phyloP scores from a whole-genome alignment of 139 green algal species.

The Ettlia oleoabundans region DNA sequence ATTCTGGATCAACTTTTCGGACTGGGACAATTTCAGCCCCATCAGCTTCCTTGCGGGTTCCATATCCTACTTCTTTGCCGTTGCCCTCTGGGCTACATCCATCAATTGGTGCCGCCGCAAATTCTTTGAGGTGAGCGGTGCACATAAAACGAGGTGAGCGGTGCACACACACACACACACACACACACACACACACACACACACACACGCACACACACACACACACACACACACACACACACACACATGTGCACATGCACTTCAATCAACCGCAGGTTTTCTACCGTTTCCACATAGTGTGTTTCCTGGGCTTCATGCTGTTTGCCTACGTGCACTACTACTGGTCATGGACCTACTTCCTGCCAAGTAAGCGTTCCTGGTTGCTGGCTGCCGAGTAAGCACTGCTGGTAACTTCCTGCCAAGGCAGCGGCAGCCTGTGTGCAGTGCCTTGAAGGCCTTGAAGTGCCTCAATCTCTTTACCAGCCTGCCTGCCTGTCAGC shows the following conservation, averaged over 20 bases:
- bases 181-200: too few relatives aligned
- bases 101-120: constrained; percentile 9
- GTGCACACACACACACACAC: too few relatives aligned
- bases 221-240: too few relatives aligned
- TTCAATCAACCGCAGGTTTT: constrained; percentile 17
- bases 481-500: too few relatives aligned
- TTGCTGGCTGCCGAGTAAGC: too few relatives aligned
- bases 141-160: not conserved
- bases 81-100: constrained; percentile 24
- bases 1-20: constrained; percentile 5
- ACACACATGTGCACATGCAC: too few relatives aligned
- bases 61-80: constrained; percentile 25
- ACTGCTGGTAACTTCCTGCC: too few relatives aligned
- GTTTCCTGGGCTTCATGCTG: constrained; percentile 49
- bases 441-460: too few relatives aligned
- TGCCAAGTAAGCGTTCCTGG: constrained; percentile 23
- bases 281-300: constrained; percentile 44
- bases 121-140: constrained; percentile 23
- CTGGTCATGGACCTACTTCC: constrained; percentile 27
- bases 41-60: constrained; percentile 29
- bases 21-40: not conserved
- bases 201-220: too few relatives aligned
- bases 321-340: constrained; percentile 47
- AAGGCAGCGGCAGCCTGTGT: too few relatives aligned
- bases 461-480: too few relatives aligned